phyloP scores from a whole-genome alignment of 108 stramenopile species.

The Cylindrotheca closterium region DNA sequence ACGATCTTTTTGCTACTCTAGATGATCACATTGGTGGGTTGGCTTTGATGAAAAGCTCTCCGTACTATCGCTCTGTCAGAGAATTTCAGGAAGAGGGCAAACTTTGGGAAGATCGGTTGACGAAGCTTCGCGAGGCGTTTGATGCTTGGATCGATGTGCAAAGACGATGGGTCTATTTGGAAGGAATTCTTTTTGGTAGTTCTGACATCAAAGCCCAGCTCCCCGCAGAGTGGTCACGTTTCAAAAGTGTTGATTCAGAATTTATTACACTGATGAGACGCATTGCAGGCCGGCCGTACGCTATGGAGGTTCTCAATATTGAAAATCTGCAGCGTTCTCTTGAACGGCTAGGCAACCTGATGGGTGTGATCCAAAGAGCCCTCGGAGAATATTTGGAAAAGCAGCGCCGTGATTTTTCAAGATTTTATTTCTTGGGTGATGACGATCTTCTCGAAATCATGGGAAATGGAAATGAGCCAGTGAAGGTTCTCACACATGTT shows the following conservation, averaged over 20 bases:
- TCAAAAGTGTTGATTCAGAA: conserved; percentile 94
- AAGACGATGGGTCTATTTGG: conserved; percentile 96
- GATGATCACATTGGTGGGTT: conserved; percentile 96
- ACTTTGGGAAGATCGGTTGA: conserved; percentile 93
- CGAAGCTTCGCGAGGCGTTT: conserved; percentile 86
- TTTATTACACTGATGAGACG: conserved; percentile 92
- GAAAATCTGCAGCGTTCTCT: conserved; percentile 92
- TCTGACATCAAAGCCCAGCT: conserved; percentile 97
- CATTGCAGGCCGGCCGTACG: conserved; percentile 83
- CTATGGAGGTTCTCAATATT: conserved; percentile 87
- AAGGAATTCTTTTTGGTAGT: conserved; percentile 93
- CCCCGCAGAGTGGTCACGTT: conserved; percentile 92
- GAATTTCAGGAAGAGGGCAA: conserved; percentile 97
- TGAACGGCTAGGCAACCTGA: conserved; percentile 86
- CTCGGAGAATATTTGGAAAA: conserved; percentile 97
- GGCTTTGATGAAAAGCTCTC: conserved; percentile 91
- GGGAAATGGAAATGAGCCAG: conserved; percentile 92
- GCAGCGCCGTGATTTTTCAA: conserved; percentile 92
- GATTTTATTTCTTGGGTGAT: conserved; percentile 99
- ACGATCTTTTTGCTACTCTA: conserved; percentile 89
- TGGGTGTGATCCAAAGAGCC: conserved; percentile 93
- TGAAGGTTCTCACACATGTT: conserved; percentile 91
- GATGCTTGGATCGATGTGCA: conserved; percentile 98
- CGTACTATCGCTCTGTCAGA: conserved; percentile 88
- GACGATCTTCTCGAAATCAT: conserved; percentile 99